phyloP scores from a whole-genome alignment of 176 grass and related monocot species.

The Raddia distichophylla region DNA sequence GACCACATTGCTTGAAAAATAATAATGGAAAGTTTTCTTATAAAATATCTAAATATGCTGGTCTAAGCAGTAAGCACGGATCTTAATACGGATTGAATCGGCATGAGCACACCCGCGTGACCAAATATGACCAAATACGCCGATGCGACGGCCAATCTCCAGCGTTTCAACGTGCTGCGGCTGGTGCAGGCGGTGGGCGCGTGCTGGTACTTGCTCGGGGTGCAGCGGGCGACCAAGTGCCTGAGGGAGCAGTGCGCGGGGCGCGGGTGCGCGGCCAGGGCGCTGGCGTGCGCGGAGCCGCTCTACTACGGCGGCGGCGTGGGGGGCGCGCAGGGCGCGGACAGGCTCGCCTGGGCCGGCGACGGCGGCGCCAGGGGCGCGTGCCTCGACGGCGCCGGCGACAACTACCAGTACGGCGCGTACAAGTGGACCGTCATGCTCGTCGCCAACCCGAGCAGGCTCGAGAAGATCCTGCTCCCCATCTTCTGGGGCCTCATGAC shows the following conservation, averaged over 20 bases:
- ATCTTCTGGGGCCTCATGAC: slow-evolving; percentile 99
- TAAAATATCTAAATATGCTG: too few species aligned
- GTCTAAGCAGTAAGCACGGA: too few species aligned
- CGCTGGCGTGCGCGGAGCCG: slow-evolving; percentile 61
- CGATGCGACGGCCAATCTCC: too few species aligned
- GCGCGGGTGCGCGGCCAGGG: slow-evolving; percentile 39
- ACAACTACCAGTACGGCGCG: slow-evolving; percentile 74
- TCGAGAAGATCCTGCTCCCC: slow-evolving; percentile 85
- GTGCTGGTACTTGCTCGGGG: slow-evolving; percentile 88
- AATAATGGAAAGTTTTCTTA: too few species aligned
- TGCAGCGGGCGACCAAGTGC: slow-evolving; percentile 78
- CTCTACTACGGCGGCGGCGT: slow-evolving; percentile 63
- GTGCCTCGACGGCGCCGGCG: slow-evolving; percentile 52
- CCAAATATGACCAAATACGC: too few species aligned
- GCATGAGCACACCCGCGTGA: too few species aligned
- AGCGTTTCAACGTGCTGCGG: too few species aligned
- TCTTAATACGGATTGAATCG: too few species aligned
- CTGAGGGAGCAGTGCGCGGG: slow-evolving; percentile 65
- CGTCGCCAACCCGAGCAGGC: slow-evolving; percentile 63
- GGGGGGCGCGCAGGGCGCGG: neutral
- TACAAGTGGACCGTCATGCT: slow-evolving; percentile 91
- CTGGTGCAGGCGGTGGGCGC: slow-evolving; percentile 72
- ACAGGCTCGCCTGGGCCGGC: slow-evolving; percentile 56
- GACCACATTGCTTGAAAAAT: too few species aligned
- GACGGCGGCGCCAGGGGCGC: slow-evolving; percentile 51